Percentiles rank a stretch among this genome's conserved stretches.
These are phyloP conservation scores for Petunia axillaris DNA, from an alignment of 257 asterid species.

Conservation along the genomic window DNA sequence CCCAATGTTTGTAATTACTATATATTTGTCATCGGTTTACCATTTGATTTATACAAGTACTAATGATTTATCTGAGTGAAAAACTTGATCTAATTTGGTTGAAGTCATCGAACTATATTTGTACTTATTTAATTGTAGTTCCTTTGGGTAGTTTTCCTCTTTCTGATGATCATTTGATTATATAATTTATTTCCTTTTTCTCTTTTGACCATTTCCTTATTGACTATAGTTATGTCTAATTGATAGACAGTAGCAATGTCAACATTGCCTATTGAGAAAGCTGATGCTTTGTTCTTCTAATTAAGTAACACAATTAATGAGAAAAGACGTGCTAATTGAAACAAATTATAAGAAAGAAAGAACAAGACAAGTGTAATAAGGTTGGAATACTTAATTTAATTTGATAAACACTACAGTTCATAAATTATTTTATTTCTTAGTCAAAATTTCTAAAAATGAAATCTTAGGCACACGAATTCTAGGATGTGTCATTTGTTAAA, in stretches of 20 bases:
- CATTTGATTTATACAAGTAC: too few relatives aligned
- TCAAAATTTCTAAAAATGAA: background rate
- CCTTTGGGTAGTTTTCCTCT: background rate
- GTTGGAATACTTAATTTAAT: background rate
- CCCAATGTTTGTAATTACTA: too few relatives aligned
- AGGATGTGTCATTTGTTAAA: background rate
- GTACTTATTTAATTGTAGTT: too few relatives aligned
- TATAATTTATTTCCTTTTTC: too few relatives aligned
- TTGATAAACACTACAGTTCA: background rate
- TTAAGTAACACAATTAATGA: background rate
- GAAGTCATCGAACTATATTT: too few relatives aligned
- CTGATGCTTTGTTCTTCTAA: background rate
- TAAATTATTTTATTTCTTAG: background rate
- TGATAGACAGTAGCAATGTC: background rate
- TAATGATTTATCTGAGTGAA: too few relatives aligned
- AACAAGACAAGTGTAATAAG: background rate
- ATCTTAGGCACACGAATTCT: background rate
- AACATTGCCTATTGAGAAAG: background rate
- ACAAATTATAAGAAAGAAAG: background rate
- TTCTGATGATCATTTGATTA: background rate
- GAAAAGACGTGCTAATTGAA: background rate
- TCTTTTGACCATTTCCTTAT: background rate
- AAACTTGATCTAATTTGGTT: too few relatives aligned
- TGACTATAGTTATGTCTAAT: too few relatives aligned
- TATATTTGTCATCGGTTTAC: too few relatives aligned